A percentile compares a stretch with the other conserved stretches of the same genome.
Evolutionary conservation across 2,329 filamentous ascomycete species (phyloP).

Genomic region (Hypoxylon sp.): DNA sequence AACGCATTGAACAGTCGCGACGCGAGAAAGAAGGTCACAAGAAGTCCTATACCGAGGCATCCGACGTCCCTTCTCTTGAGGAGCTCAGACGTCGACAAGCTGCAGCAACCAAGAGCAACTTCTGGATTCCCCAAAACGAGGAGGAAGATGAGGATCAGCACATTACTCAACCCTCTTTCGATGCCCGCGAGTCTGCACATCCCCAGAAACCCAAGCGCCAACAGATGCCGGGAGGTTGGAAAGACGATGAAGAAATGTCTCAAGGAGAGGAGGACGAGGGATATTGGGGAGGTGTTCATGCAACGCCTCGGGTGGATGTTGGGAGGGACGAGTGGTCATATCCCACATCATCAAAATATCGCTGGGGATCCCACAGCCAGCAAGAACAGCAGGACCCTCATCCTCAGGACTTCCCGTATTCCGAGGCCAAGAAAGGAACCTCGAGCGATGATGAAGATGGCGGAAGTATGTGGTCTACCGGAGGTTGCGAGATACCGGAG

Average conservation of each 20-base stretch:
- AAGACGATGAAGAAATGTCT: background rate
- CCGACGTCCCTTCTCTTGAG: background rate
- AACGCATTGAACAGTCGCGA: background rate
- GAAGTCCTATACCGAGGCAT: background rate
- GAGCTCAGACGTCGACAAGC: background rate
- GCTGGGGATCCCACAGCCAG: background rate
- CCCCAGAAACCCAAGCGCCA: background rate
- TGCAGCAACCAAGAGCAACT: background rate
- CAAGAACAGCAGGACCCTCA: background rate
- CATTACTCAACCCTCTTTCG: background rate
- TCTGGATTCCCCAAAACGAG: background rate
- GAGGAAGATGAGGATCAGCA: background rate
- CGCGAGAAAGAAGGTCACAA: background rate
- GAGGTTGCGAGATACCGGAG: background rate
- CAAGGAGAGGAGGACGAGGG: background rate
- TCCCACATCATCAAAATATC: too few species aligned
- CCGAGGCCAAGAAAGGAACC: background rate
- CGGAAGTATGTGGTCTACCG: background rate
- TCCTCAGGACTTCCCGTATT: background rate
- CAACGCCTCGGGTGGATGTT: too few species aligned
- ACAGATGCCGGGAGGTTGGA: background rate
- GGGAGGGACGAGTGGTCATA: too few species aligned
- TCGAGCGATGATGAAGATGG: too few species aligned
- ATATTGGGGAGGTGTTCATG: too few species aligned
- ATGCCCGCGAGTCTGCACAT: background rate